These are phyloP conservation scores for cucumber (Cucumis sativus) DNA, from an alignment of 306 rosid genomes.

Conservation along the genomic window DNA sequence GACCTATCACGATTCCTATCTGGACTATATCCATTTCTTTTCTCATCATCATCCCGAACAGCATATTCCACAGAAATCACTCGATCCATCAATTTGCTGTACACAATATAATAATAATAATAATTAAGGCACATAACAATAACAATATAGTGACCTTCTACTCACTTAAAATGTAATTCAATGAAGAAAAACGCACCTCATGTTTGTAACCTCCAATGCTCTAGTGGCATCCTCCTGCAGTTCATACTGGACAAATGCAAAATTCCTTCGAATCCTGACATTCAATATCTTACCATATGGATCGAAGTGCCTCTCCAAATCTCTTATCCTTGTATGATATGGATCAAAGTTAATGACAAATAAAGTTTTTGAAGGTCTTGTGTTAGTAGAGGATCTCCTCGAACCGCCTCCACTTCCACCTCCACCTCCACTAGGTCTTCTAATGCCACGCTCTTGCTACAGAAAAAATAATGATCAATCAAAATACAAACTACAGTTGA, in stretches of 20 bases:
- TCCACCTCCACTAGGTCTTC: constrained; percentile 50
- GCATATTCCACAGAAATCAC: constrained; percentile 95
- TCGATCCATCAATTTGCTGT: constrained; percentile 88
- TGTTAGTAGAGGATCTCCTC: constrained; percentile 56
- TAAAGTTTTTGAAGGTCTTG: constrained; percentile 81
- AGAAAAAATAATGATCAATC: constrained; percentile 6
- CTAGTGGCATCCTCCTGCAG: constrained; percentile 85
- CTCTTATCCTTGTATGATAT: constrained; percentile 76
- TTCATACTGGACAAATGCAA: constrained; percentile 93
- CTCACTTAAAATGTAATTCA: neutral
- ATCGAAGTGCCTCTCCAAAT: constrained; percentile 96
- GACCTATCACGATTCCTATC: constrained; percentile 59
- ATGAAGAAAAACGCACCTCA: constrained; percentile 39
- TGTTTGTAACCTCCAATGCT: constrained; percentile 86
- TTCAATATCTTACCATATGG: constrained; percentile 81
- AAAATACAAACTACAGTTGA: neutral
- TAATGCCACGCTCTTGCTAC: constrained; percentile 80
- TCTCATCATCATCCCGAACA: constrained; percentile 73
- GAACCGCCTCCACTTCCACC: constrained; percentile 31
- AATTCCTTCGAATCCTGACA: constrained; percentile 90
- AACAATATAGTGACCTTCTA: neutral
- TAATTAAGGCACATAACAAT: constrained; percentile 10
- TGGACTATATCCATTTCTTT: constrained; percentile 70
- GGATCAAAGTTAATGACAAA: constrained; percentile 96
- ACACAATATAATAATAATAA: constrained; percentile 8